These are phyloP conservation scores for Trametes hirsuta DNA, from an alignment of 1,284 basidiomycete genomes.

Conservation along the genomic window DNA sequence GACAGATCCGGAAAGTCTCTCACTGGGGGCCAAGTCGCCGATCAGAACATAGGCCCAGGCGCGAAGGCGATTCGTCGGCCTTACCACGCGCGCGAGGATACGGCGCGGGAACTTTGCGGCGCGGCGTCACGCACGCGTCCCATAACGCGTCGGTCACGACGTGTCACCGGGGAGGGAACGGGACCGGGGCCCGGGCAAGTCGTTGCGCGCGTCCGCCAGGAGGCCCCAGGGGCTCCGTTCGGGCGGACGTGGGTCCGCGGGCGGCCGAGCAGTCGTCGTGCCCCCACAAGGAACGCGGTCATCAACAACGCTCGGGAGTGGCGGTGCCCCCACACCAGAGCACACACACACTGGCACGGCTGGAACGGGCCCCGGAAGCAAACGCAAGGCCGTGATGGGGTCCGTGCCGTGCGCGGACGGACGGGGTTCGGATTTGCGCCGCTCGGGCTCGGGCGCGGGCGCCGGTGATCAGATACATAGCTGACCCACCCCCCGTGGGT, in stretches of 20 bases:
- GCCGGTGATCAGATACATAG: too few species aligned
- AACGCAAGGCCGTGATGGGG: too few species aligned
- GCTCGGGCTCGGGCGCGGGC: too few species aligned
- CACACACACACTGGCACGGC: neutral
- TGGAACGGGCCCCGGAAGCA: too few species aligned
- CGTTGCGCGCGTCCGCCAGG: too few species aligned
- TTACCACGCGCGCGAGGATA: conserved; percentile 3
- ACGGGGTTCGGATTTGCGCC: neutral
- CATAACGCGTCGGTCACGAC: conserved; percentile 9
- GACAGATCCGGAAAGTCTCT: neutral
- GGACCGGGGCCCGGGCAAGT: neutral
- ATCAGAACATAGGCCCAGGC: conserved; percentile 3
- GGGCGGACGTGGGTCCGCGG: neutral
- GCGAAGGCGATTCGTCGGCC: conserved; percentile 1
- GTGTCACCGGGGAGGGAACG: neutral
- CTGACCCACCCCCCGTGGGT: too few species aligned
- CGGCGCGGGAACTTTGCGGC: neutral
- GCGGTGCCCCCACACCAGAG: neutral
- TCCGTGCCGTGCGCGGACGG: too few species aligned
- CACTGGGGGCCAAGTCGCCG: conserved; percentile 7
- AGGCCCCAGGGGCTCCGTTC: neutral
- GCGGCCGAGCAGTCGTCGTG: neutral
- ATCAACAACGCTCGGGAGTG: neutral
- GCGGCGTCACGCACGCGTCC: conserved; percentile 7
- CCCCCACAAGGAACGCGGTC: neutral